Evolutionary conservation across 2,329 filamentous ascomycete genomes (phyloP), one percentile per base, ranked within the genome.

Genomic region (Achaetomium macrosporum): DNA sequence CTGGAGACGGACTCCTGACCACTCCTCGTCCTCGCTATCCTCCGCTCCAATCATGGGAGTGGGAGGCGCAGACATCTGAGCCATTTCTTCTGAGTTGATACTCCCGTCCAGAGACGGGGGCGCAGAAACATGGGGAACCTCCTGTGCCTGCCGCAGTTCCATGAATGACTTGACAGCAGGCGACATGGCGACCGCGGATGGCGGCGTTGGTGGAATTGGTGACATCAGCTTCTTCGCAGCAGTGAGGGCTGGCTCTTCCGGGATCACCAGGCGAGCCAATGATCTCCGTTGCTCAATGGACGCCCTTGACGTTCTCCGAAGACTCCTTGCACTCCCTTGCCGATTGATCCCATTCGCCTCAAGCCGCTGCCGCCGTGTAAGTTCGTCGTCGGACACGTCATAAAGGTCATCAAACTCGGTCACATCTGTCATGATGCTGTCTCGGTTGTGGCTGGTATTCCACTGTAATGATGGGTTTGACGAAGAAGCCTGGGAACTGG

Each of bases 51-150:
- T 77, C 55, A 92, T 78, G 13, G 91, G 91, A 0, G 91, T 96
- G 11, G 88, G 83, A 5, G 92, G 90, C 45, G 89, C 89, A 64
- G 90, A 95, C 67, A 90, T 79, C 49, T 79, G 80, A 1, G 90
- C 88, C 68, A 95, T 79, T 66, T 95, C 90, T 65, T 96, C 91
- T 2, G 91, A 95, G 9, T 84, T 87, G 63, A 93, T 73, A 69
- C 90, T 96, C 19, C 90, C 91, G 71, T 96, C 91, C 3, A 96
- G 76, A 5, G 92, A 96, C 3, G 92, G 92, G 5, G 91, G 86
- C 6, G 88, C 86, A 51, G 89, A 91, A 30, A 83, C 79, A 35
- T 82, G 84, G 1, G 90, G 90, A 3, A 92, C 77, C 44, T 82
- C 78, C 19, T 84, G 77, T 29, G 81, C 65, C 55, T 82, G 81